Conservation (phyloP, 108 stramenopile genomes). For the Pseudonitzschia multiseries region DNA sequence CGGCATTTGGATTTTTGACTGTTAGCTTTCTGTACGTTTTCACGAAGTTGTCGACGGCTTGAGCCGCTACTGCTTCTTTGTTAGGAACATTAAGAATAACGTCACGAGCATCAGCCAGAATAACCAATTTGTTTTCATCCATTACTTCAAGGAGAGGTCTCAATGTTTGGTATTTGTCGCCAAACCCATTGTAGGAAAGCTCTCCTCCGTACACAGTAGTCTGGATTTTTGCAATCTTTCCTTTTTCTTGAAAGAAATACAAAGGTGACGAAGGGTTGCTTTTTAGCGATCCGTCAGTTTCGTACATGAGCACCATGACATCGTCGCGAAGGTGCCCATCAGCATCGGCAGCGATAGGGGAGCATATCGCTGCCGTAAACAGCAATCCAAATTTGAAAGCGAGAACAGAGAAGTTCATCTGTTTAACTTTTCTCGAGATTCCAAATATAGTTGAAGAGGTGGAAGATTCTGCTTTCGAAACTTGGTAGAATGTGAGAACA, state of each 20-base stretch:
- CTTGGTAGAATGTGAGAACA: background rate
- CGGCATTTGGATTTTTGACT: conserved; percentile 1
- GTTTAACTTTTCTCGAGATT: background rate
- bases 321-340: background rate
- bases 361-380: background rate
- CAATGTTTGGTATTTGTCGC: conserved; percentile 23
- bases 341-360: background rate
- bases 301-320: conserved; percentile 14
- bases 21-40: conserved; percentile 16
- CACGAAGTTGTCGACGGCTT: conserved; percentile 10
- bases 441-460: background rate
- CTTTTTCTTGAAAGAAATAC: conserved; percentile 3
- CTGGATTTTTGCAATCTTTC: conserved; percentile 9
- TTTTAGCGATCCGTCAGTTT: background rate
- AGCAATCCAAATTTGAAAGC: background rate
- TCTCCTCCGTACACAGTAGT: conserved; percentile 14
- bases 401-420: background rate
- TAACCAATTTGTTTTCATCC: conserved; percentile 10
- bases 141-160: conserved; percentile 7
- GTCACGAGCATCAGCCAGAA: conserved; percentile 20
- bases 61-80: background rate
- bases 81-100: conserved; percentile 20
- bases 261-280: background rate
- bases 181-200: conserved; percentile 12
- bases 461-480: background rate